These are phyloP conservation scores for Dichomitus squalens DNA, from an alignment of 1,284 basidiomycete species.

Conservation along the genomic window DNA sequence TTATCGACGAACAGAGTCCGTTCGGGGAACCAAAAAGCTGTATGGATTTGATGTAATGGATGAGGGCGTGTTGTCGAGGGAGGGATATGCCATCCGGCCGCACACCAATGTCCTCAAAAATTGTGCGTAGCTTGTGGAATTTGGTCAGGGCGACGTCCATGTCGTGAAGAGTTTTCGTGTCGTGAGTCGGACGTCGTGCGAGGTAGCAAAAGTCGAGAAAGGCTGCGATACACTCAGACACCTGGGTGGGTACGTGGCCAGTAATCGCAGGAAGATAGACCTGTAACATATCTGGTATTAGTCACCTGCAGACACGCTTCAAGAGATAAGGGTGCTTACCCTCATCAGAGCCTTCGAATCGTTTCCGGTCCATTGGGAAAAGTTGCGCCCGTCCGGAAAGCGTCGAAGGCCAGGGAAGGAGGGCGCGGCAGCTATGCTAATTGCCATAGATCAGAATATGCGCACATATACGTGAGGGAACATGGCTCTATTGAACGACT, in stretches of 20 bases:
- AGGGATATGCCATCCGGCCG: constrained; percentile 11
- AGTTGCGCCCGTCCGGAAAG: constrained; percentile 18
- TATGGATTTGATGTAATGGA: constrained; percentile 5
- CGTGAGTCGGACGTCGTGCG: neutral
- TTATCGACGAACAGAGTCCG: constrained; percentile 27
- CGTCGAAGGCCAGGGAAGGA: constrained; percentile 19
- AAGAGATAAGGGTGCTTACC: constrained; percentile 1
- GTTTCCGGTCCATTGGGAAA: constrained; percentile 27
- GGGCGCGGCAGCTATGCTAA: constrained; percentile 8
- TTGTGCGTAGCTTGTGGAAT: constrained; percentile 11
- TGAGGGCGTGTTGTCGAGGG: constrained; percentile 23
- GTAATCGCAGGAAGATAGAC: constrained; percentile 18
- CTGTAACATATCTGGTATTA: neutral
- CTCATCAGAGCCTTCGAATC: constrained; percentile 28
- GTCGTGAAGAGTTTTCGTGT: neutral
- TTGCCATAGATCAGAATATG: no score
- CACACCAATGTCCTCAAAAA: constrained; percentile 14
- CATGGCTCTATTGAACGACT: constrained; percentile 13
- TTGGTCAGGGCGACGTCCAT: neutral
- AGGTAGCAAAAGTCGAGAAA: constrained; percentile 24
- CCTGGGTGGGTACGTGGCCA: constrained; percentile 13
- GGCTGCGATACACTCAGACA: constrained; percentile 1
- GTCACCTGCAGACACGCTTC: neutral
- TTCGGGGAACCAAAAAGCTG: constrained; percentile 23
- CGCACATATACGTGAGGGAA: no score